Evolutionary conservation across 2,329 filamentous ascomycete genomes (phyloP).

Genomic region (Cadophora gregata): DNA sequence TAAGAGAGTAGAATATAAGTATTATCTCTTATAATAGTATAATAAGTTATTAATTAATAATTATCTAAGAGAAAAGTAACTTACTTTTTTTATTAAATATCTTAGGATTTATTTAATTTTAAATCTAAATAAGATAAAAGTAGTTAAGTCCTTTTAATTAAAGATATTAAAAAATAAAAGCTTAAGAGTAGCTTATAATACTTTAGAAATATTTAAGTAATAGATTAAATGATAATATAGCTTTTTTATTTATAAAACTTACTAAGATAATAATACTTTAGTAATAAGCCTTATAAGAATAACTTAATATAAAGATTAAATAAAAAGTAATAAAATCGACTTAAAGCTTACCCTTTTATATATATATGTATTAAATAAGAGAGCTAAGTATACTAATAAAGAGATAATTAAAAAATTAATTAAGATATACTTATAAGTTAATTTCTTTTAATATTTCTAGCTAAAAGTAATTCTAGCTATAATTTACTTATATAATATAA

Average conservation of each 20-base stretch:
- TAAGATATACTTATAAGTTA: neutral
- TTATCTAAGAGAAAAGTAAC: neutral
- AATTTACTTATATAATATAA: neutral
- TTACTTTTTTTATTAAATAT: neutral
- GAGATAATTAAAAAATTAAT: neutral
- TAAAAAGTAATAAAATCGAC: neutral
- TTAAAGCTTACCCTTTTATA: neutral
- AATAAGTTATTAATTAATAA: neutral
- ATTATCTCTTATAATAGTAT: neutral
- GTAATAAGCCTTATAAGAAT: neutral
- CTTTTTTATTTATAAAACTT: neutral
- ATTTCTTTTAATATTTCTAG: neutral
- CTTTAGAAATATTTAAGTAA: neutral
- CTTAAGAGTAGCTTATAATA: neutral
- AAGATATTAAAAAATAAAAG: neutral
- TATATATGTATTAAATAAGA: neutral
- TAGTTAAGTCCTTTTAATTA: neutral
- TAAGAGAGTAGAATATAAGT: neutral
- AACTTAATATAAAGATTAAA: neutral
- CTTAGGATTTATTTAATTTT: neutral
- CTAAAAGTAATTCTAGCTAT: neutral
- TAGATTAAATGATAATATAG: neutral
- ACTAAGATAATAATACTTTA: neutral
- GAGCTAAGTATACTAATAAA: neutral
- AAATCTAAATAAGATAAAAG: neutral